These are phyloP conservation scores for Dryadomyces quercivorus DNA, from an alignment of 2,329 filamentous ascomycete species.

Conservation along the genomic window DNA sequence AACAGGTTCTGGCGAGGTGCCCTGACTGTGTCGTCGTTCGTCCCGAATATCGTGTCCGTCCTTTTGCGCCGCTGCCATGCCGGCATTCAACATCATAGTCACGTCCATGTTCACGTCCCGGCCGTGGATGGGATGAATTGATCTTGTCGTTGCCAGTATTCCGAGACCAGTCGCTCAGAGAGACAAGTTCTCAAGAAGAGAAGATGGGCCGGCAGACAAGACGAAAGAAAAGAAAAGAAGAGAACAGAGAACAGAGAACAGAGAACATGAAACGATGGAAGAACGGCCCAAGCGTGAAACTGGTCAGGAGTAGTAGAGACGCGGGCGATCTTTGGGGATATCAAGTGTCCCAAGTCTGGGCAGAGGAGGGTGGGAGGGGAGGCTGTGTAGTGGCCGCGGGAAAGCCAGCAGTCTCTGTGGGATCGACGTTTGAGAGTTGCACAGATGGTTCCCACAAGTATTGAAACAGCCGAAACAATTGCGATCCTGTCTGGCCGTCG, in stretches of 20 bases:
- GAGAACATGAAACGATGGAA: background rate
- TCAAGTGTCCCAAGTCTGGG: conserved; percentile 11
- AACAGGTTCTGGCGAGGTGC: conserved; percentile 10
- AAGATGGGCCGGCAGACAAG: background rate
- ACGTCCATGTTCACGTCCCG: background rate
- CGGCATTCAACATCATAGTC: background rate
- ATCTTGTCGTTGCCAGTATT: background rate
- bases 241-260: conserved; percentile 1
- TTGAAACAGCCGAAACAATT: conserved; percentile 29
- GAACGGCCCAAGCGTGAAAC: background rate
- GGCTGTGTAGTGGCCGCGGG: background rate
- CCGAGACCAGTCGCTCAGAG: background rate
- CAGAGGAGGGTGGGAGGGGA: background rate
- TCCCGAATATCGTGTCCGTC: background rate
- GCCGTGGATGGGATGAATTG: background rate
- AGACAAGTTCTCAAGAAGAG: background rate
- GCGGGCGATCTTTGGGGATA: conserved; percentile 14
- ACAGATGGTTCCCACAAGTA: conserved; percentile 22
- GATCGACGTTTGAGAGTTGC: conserved; percentile 28
- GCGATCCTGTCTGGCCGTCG: conserved; percentile 14
- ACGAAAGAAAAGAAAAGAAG: background rate
- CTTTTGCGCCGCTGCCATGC: background rate
- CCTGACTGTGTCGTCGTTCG: background rate
- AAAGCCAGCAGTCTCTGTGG: conserved; percentile 16
- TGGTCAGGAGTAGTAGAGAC: background rate